A percentile compares a stretch with the other conserved stretches of the same genome.
phyloP scores from a whole-genome alignment of 495 filamentous ascomycete genomes.

The Mytilinidion resinicola region DNA sequence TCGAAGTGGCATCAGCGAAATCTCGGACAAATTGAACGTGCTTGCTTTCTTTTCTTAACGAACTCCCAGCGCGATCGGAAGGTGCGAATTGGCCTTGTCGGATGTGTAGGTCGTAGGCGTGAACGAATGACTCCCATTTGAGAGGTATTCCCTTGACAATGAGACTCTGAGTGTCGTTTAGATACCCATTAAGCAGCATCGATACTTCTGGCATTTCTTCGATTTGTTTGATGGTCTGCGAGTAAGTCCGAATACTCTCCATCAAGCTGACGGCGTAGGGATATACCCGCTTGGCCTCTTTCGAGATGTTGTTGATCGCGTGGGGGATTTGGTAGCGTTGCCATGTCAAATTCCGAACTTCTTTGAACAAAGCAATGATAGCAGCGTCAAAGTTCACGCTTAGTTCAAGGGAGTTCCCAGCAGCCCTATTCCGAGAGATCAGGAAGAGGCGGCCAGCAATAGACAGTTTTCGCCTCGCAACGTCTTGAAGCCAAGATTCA shows the following conservation, averaged over 20 bases:
- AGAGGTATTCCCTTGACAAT: slow-evolving; percentile 80
- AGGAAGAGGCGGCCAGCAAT: slow-evolving; percentile 89
- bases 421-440: slow-evolving; percentile 76
- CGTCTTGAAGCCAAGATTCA: slow-evolving; percentile 89
- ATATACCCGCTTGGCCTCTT: slow-evolving; percentile 94
- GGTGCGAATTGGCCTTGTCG: slow-evolving; percentile 51
- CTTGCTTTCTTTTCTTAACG: slow-evolving; percentile 62
- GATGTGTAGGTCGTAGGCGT: slow-evolving; percentile 86
- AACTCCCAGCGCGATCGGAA: slow-evolving; percentile 27
- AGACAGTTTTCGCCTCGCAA: slow-evolving; percentile 74
- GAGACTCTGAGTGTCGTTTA: slow-evolving; percentile 75
- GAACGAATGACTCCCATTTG: slow-evolving; percentile 95
- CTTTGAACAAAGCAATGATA: slow-evolving; percentile 95
- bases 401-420: slow-evolving; percentile 79
- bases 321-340: slow-evolving; percentile 88
- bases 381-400: slow-evolving; percentile 94
- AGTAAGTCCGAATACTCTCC: slow-evolving; percentile 87
- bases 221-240: slow-evolving; percentile 80
- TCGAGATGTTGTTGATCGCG: slow-evolving; percentile 86
- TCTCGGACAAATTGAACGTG: slow-evolving; percentile 95
- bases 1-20: slow-evolving; percentile 75
- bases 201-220: slow-evolving; percentile 75
- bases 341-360: slow-evolving; percentile 95
- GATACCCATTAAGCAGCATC: slow-evolving; percentile 80
- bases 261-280: slow-evolving; percentile 96